A percentile compares a stretch with the other conserved stretches of the same genome.
These are phyloP conservation scores for Saccharomyces hybrid DNA, from an alignment of 1,139 yeast genomes.

Conservation along the genomic window DNA sequence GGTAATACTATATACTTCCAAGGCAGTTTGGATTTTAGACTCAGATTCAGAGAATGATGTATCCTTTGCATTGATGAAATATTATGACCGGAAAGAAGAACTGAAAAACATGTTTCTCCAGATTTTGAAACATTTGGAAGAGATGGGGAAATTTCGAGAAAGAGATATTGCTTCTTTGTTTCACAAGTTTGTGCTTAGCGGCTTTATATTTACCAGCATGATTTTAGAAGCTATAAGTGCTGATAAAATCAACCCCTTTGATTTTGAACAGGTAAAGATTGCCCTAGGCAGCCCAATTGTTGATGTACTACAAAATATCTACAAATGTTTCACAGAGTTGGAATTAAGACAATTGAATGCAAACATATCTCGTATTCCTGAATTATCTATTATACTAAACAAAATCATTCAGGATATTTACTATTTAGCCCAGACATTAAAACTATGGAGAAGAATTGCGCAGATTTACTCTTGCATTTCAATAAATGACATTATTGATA, in stretches of 20 bases:
- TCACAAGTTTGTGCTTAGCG: conserved; percentile 19
- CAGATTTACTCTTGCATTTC: conserved; percentile 26
- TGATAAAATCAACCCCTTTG: conserved; percentile 25
- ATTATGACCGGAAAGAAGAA: conserved; percentile 4
- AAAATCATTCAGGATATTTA: conserved; percentile 14
- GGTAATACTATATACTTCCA: conserved; percentile 15
- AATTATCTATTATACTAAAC: conserved; percentile 6
- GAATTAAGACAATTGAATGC: conserved; percentile 12
- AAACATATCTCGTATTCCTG: conserved; percentile 11
- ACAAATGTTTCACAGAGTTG: conserved; percentile 13
- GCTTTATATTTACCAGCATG: conserved; percentile 23
- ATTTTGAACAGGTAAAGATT: conserved; percentile 24
- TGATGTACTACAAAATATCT: conserved; percentile 11
- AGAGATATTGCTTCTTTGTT: conserved; percentile 7
- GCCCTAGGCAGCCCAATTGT: conserved; percentile 13
- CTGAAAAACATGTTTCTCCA: conserved; percentile 4
- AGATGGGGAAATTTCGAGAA: conserved; percentile 18
- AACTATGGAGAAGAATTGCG: conserved; percentile 26
- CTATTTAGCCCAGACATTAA: conserved; percentile 17
- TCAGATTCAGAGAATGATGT: conserved; percentile 3
- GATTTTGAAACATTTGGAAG: conserved; percentile 21
- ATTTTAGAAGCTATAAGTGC: conserved; percentile 8
- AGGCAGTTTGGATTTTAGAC: conserved; percentile 12
- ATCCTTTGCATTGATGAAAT: conserved; percentile 2
- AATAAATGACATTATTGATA: conserved; percentile 19